phyloP scores from a whole-genome alignment of 2,329 filamentous ascomycete species.

The Cyphellophora europaea region DNA sequence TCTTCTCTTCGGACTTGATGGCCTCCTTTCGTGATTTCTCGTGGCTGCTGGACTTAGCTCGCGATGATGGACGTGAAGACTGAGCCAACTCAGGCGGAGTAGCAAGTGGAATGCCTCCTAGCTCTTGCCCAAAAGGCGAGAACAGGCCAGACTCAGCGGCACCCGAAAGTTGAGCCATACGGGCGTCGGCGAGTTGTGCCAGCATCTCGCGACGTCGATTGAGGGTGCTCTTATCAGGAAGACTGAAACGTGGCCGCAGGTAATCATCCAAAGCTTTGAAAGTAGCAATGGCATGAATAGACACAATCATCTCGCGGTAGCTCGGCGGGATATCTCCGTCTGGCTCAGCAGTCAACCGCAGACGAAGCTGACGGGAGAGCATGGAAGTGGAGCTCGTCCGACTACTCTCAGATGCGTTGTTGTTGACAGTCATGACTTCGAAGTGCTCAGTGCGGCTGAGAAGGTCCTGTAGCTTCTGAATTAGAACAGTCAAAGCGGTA shows the following conservation, averaged over 20 bases:
- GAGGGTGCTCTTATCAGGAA: slow-evolving; percentile 62
- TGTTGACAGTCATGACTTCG: slow-evolving; percentile 90
- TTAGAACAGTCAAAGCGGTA: slow-evolving; percentile 81
- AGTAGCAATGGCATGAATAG: slow-evolving; percentile 94
- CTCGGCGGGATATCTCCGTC: slow-evolving; percentile 79
- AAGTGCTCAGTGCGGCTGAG: slow-evolving; percentile 96
- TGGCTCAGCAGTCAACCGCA: slow-evolving; percentile 82
- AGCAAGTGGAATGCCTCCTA: slow-evolving; percentile 7
- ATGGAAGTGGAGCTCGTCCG: slow-evolving; percentile 88
- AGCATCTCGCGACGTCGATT: slow-evolving; percentile 53
- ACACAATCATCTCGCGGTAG: slow-evolving; percentile 94
- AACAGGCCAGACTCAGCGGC: slow-evolving; percentile 22
- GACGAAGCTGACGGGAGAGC: slow-evolving; percentile 87
- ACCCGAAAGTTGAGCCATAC: slow-evolving; percentile 44
- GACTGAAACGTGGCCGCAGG: slow-evolving; percentile 74
- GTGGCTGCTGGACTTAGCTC: slow-evolving; percentile 20
- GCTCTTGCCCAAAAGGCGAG: slow-evolving; percentile 17
- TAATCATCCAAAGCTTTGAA: slow-evolving; percentile 98
- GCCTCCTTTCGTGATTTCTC: slow-evolving; percentile 8
- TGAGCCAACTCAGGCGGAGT: too few relatives aligned
- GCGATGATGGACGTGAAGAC: slow-evolving; percentile 30
- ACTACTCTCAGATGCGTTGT: slow-evolving; percentile 82
- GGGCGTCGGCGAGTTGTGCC: slow-evolving; percentile 65
- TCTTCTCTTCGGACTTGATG: slow-evolving; percentile 26
- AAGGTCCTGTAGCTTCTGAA: slow-evolving; percentile 90